Percentiles rank a stretch among this genome's conserved stretches.
Evolutionary conservation across 2,329 filamentous ascomycete species (phyloP).

Genomic region (Stromatinia cepivora): DNA sequence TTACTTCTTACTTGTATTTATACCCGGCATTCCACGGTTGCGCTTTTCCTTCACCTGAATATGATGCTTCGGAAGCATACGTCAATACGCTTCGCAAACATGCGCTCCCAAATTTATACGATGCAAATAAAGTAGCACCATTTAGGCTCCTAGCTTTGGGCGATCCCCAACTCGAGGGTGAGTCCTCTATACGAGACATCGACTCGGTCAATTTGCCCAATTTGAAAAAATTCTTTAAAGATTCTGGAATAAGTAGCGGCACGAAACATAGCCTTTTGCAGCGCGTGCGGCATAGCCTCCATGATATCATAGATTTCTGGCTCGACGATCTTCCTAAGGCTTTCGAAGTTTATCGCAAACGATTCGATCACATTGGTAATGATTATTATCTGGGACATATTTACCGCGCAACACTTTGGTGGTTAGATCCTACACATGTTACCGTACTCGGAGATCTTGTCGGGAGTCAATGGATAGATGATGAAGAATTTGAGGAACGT

Average conservation of each 20-base stretch:
- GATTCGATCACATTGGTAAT: constrained; percentile 86
- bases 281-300: constrained; percentile 54
- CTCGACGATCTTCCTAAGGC: constrained; percentile 68
- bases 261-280: constrained; percentile 51
- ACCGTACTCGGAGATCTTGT: constrained; percentile 87
- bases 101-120: constrained; percentile 30
- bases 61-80: constrained; percentile 33
- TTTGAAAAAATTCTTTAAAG: constrained; percentile 43
- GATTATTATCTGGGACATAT: constrained; percentile 94
- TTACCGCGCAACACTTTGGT: constrained; percentile 81
- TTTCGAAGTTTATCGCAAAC: constrained; percentile 70
- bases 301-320: constrained; percentile 61
- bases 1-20: constrained; percentile 79
- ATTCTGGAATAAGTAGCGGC: constrained; percentile 40
- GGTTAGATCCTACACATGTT: constrained; percentile 80
- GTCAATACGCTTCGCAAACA: constrained; percentile 35
- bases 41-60: constrained; percentile 64
- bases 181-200: constrained; percentile 72
- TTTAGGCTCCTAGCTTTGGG: constrained; percentile 86
- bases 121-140: constrained; percentile 54
- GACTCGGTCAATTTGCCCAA: constrained; percentile 57
- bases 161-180: constrained; percentile 91
- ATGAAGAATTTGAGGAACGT: constrained; percentile 77
- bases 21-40: constrained; percentile 82
- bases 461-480: constrained; percentile 91